phyloP scores from a whole-genome alignment of 371 early-diverging fungal species.

The Dinochytrium kinnereticum region DNA sequence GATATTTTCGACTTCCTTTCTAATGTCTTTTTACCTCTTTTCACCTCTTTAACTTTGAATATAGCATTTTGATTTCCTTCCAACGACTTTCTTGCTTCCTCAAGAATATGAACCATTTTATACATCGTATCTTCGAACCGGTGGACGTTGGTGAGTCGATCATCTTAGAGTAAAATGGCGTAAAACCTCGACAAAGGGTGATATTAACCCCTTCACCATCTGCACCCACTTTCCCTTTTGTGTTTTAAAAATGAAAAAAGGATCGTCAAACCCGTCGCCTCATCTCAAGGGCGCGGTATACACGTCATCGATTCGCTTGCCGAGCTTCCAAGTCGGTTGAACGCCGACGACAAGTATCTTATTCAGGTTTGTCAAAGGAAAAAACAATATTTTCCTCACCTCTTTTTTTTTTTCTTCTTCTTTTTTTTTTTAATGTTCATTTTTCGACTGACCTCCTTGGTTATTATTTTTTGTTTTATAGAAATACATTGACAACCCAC shows the following conservation, averaged over 20 bases:
- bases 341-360: slow-evolving; percentile 24
- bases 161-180: too few relatives aligned
- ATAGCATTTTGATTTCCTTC: slow-evolving; percentile 31
- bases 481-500: slow-evolving; percentile 23
- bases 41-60: neutral
- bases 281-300: neutral
- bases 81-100: slow-evolving; percentile 26
- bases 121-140: slow-evolving; percentile 21
- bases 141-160: slow-evolving; percentile 29
- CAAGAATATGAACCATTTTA: slow-evolving; percentile 33
- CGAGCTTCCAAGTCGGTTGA: slow-evolving; percentile 26
- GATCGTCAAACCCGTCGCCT: slow-evolving; percentile 27
- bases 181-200: too few relatives aligned
- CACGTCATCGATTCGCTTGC: slow-evolving; percentile 31
- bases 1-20: neutral
- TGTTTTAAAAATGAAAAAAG: neutral
- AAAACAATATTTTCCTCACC: neutral
- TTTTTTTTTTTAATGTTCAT: too few relatives aligned
- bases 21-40: neutral
- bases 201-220: too few relatives aligned
- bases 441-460: neutral
- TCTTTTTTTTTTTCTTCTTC: neutral
- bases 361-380: too few relatives aligned
- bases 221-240: neutral
- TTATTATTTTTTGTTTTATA: too few relatives aligned